Evolutionary conservation across 176 grass and related monocot species (phyloP).

Genomic region (Rhynchospora pubera): DNA sequence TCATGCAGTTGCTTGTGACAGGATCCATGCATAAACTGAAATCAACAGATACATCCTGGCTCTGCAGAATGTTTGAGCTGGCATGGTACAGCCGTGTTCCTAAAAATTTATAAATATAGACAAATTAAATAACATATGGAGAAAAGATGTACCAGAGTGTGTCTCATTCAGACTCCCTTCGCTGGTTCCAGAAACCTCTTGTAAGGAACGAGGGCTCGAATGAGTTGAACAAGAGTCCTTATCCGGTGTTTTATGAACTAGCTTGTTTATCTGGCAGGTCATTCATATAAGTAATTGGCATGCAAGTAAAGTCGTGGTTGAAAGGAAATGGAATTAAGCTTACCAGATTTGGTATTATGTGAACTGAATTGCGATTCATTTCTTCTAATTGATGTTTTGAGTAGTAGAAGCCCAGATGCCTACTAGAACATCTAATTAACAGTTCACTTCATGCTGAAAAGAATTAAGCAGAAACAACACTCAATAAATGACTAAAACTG

Average conservation of each 20-base stretch:
- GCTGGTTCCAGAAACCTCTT: slow-evolving; percentile 62
- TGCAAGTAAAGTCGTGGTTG: slow-evolving; percentile 19
- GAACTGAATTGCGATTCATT: slow-evolving; percentile 41
- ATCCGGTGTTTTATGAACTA: slow-evolving; percentile 31
- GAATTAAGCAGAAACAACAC: neutral
- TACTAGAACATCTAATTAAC: slow-evolving; percentile 3
- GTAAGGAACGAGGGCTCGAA: slow-evolving; percentile 38
- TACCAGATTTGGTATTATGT: slow-evolving; percentile 36
- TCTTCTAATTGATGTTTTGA: neutral
- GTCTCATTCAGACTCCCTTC: slow-evolving; percentile 48
- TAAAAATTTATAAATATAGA: neutral
- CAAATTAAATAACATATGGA: neutral
- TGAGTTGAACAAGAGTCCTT: slow-evolving; percentile 42
- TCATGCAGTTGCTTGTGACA: neutral
- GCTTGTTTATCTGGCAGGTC: slow-evolving; percentile 33
- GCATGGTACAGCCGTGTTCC: neutral
- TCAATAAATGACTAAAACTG: neutral
- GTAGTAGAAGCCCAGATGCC: neutral
- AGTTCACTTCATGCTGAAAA: slow-evolving; percentile 19
- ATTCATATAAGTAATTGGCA: slow-evolving; percentile 30
- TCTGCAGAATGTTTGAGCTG: neutral
- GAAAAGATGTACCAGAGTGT: slow-evolving; percentile 50
- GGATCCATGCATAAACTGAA: neutral
- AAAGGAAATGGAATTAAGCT: slow-evolving; percentile 11
- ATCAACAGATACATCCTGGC: neutral